Base-by-base conservation (phyloP, 2,329 filamentous ascomycete species). In the Aspergillus melleus region DNA sequence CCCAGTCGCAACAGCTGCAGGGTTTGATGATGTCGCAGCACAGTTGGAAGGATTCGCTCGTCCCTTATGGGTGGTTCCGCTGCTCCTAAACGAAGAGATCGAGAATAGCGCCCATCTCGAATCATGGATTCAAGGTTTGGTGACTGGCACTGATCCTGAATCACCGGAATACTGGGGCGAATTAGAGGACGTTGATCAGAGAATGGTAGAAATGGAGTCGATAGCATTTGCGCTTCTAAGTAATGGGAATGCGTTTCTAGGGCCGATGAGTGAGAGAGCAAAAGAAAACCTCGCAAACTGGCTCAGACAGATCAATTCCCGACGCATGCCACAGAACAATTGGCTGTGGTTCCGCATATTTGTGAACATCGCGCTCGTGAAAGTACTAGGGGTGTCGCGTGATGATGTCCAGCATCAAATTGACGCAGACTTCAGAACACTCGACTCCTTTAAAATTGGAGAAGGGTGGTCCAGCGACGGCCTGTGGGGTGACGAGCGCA, bases 181-280 rank as follows among this genome's bases (percentile, higher is more conserved):
- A 1, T 75, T 84, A 2, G 69, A 72, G 0, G 66, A 81, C 4
- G 73, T 74, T 20, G 81, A 84, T 52, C 83, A 85, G 63, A 69
- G 81, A 2, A 85, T 84, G 82, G 83, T 84, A 0, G 83, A 85
- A 62, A 77, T 81, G 46, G 82, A 84, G 64, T 80, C 81, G 26
- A 74, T 84, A 3, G 77, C 80, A 0, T 83, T 80, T 64, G 80
- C 81, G 0, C 69, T 85, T 1, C 71, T 84, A 0, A 68, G 73
- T 2, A 78, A 80, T 0, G 81, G 82, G 1, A 65, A 72, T 3
- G 65, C 70, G 2, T 77, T 81, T 61, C 71, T 70, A 12, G 44
- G 29, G 10, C 3, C 42, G 3, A 22, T 58, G 49, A 26, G n/a
- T 14, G 42, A 22, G 22, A 16, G 8, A 9, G 32, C 46, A 16